phyloP scores from a whole-genome alignment of 2,329 filamentous ascomycete genomes.

The Talaromyces sp. region DNA sequence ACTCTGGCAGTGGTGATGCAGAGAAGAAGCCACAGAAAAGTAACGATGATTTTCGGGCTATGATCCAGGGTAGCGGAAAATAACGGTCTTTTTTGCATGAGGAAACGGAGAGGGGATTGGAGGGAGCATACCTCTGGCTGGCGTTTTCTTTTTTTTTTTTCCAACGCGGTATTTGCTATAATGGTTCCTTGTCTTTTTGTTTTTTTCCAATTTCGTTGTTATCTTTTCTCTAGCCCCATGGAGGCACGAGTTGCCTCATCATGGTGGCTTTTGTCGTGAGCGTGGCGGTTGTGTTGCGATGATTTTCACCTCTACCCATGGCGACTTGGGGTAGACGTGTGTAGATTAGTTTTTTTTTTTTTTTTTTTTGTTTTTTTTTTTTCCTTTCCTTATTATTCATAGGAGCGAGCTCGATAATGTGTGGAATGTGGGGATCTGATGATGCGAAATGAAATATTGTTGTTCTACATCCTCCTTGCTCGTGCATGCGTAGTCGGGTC shows the following conservation, averaged over 20 bases:
- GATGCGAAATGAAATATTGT: background rate
- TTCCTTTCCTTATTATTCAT: background rate
- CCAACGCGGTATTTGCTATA: background rate
- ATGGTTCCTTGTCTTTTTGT: background rate
- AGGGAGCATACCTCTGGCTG: background rate
- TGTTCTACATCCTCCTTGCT: background rate
- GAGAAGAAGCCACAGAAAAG: conserved; percentile 40
- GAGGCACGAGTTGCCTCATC: background rate
- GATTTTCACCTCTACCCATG: background rate
- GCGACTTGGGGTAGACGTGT: background rate
- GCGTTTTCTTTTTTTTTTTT: background rate
- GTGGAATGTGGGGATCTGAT: background rate
- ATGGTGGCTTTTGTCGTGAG: background rate
- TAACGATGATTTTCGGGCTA: conserved; percentile 55
- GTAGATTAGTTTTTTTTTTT: background rate
- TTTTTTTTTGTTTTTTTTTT: background rate
- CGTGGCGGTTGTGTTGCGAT: background rate
- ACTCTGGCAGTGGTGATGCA: conserved; percentile 16
- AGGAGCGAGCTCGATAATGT: background rate
- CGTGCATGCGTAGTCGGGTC: background rate
- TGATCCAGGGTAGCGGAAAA: conserved; percentile 43
- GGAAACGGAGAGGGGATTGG: background rate
- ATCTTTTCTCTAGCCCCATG: background rate
- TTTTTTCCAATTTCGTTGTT: background rate
- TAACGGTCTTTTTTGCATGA: conserved; percentile 14